phyloP scores from a whole-genome alignment of 2,329 filamentous ascomycete genomes.

The Cladophialophora immunda region DNA sequence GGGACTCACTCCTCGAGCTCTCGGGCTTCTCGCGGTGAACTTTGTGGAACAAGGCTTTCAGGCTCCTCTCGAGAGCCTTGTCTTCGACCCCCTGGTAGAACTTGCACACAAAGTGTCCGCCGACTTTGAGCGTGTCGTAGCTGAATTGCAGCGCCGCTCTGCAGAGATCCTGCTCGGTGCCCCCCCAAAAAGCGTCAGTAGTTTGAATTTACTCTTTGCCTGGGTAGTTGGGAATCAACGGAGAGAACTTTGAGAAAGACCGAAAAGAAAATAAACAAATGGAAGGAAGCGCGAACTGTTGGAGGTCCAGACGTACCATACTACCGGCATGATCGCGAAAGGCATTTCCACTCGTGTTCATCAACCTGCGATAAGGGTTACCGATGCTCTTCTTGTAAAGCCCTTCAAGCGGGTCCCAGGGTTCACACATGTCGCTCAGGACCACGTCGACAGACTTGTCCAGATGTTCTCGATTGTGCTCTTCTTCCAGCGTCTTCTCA shows the following conservation, averaged over 20 bases:
- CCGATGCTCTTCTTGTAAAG: constrained; percentile 89
- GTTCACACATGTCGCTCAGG: constrained; percentile 98
- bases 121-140: constrained; percentile 80
- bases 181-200: constrained; percentile 12
- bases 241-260: not conserved
- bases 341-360: constrained; percentile 92
- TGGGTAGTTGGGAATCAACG: not conserved
- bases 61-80: constrained; percentile 75
- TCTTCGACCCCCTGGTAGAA: constrained; percentile 95
- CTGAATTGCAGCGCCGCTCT: constrained; percentile 83
- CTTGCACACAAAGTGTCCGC: constrained; percentile 95
- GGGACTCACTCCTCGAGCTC: constrained; percentile 83
- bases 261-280: not conserved
- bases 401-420: constrained; percentile 83
- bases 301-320: constrained; percentile 70
- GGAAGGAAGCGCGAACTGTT: not conserved
- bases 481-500: constrained; percentile 46
- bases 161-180: constrained; percentile 77
- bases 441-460: constrained; percentile 84
- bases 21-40: constrained; percentile 92
- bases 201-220: not conserved
- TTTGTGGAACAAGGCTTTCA: constrained; percentile 79
- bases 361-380: constrained; percentile 97
- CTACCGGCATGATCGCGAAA: constrained; percentile 91
- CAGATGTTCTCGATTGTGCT: constrained; percentile 45